Evolutionary conservation across 78 protist genomes (phyloP), one percentile per base, ranked within the genome.

Genomic region (Mastigamoeba balamuthi): DNA sequence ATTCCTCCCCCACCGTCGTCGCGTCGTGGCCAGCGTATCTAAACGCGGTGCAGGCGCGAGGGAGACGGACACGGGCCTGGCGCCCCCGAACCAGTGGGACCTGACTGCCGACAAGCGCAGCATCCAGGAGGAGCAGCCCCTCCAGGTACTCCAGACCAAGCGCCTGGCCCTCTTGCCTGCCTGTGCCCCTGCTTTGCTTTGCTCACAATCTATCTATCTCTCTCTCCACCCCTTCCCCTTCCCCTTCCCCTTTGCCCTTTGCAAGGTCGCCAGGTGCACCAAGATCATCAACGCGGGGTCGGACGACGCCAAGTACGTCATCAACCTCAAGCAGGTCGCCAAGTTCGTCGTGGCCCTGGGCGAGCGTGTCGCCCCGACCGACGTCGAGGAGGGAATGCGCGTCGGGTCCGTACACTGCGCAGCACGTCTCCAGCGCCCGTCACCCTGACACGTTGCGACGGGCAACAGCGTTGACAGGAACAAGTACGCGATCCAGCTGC

Each of bases 371-470:
- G 88, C 99, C 4, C 98, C 99, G 23, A 86, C 98, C 1, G 99
- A 98, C 70, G 91, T 98, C 63, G 99, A 98, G 64, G 99, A 98
- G 86, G 99, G 97, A 77, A 97, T 97, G 98, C 93, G 99, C 43
- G 99, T 98, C 41, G 99, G 97, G 83, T 81, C 43, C 3, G 85
- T 72, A 29, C 8, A 0, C 17, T 40, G 40, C 5, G 35, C 0
- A 8, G 1, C 74, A n/a, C n/a, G 6, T 28, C 65, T n/a, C 25
- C 58, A 48, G 58, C n/a, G n/a, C n/a, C n/a, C n/a, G n/a, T 4
- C 4, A n/a, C 28, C 17, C 40, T 7, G 63, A 74, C 10, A 44
- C 29, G 0, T 70, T 38, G 7, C 40, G 17, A 35, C 29, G 28
- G 3, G 9, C 25, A 37, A 9, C 43, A 84, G 94, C 41, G 92